Conservation (phyloP, 2,329 filamentous ascomycete genomes). For the Pestalotiopsis sp. region DNA sequence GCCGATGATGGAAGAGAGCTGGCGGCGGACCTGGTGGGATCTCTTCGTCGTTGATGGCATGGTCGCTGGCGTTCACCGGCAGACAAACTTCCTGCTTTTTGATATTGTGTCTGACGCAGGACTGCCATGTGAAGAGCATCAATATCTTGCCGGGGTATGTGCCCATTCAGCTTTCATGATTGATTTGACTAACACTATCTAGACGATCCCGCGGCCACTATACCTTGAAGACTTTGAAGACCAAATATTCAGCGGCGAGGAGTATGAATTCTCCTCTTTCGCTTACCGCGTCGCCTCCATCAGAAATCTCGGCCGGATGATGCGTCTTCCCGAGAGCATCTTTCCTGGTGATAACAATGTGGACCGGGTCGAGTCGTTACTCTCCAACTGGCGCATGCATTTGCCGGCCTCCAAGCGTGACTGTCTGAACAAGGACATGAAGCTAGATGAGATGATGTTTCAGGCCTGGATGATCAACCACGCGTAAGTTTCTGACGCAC, state of each 20-base stretch:
- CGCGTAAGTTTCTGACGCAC: slow-evolving; percentile 42
- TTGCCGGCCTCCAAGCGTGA: slow-evolving; percentile 73
- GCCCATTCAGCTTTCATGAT: background rate
- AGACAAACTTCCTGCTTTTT: slow-evolving; percentile 71
- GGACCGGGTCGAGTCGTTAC: slow-evolving; percentile 51
- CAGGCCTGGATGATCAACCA: slow-evolving; percentile 81
- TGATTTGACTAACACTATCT: slow-evolving; percentile 9
- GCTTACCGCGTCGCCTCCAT: slow-evolving; percentile 82
- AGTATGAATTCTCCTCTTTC: slow-evolving; percentile 78
- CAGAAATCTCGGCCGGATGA: slow-evolving; percentile 76
- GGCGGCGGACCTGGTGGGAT: slow-evolving; percentile 91
- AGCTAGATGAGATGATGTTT: slow-evolving; percentile 88
- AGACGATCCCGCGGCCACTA: slow-evolving; percentile 61
- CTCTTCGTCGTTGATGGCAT: slow-evolving; percentile 80
- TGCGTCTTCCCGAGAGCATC: slow-evolving; percentile 57
- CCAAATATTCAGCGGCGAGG: slow-evolving; percentile 70
- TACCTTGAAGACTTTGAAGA: slow-evolving; percentile 78
- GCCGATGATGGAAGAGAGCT: slow-evolving; percentile 76
- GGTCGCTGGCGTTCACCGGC: slow-evolving; percentile 77
- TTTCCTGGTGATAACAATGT: slow-evolving; percentile 58
- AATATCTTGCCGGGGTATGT: slow-evolving; percentile 64
- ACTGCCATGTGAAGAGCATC: slow-evolving; percentile 81
- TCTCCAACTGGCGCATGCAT: slow-evolving; percentile 78
- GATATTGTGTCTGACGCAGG: slow-evolving; percentile 69
- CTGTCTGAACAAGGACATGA: slow-evolving; percentile 68